A percentile compares a stretch with the other conserved stretches of the same genome.
Evolutionary conservation across 805 yeast species (phyloP).

Genomic region (Zygoascus bituminiphila): DNA sequence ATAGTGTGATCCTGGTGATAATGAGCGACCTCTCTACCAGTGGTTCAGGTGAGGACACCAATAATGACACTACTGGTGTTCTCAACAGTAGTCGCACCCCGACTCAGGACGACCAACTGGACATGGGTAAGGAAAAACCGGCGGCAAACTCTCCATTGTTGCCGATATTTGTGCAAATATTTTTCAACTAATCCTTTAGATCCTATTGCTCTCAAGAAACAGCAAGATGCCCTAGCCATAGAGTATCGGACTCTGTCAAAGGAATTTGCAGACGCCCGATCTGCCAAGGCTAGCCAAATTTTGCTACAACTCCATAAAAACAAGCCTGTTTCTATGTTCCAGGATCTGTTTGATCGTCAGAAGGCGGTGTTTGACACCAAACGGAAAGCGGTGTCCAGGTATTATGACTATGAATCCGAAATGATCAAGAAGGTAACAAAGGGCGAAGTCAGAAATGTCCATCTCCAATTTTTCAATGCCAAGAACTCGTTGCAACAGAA

Average conservation of each 20-base stretch:
- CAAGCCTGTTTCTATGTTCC: slow-evolving; percentile 11
- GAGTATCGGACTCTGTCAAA: neutral
- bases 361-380: slow-evolving; percentile 13
- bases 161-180: too few species aligned
- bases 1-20: neutral
- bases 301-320: slow-evolving; percentile 19
- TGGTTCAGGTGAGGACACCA: neutral
- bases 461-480: slow-evolving; percentile 26
- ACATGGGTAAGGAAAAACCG: neutral
- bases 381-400: slow-evolving; percentile 10
- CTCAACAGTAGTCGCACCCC: neutral
- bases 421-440: slow-evolving; percentile 16
- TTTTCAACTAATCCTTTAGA: neutral
- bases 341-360: slow-evolving; percentile 13
- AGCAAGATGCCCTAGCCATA: neutral
- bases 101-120: neutral
- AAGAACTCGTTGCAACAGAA: slow-evolving; percentile 21
- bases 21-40: neutral
- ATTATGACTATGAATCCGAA: slow-evolving; percentile 16
- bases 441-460: slow-evolving; percentile 20
- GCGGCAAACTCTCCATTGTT: too few species aligned
- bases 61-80: neutral
- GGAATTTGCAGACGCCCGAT: neutral
- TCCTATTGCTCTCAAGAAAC: neutral
- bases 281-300: slow-evolving; percentile 5